Evolutionary conservation across 495 filamentous ascomycete species (phyloP), one percentile per base, ranked within the genome.

Genomic region (Podospora conica): DNA sequence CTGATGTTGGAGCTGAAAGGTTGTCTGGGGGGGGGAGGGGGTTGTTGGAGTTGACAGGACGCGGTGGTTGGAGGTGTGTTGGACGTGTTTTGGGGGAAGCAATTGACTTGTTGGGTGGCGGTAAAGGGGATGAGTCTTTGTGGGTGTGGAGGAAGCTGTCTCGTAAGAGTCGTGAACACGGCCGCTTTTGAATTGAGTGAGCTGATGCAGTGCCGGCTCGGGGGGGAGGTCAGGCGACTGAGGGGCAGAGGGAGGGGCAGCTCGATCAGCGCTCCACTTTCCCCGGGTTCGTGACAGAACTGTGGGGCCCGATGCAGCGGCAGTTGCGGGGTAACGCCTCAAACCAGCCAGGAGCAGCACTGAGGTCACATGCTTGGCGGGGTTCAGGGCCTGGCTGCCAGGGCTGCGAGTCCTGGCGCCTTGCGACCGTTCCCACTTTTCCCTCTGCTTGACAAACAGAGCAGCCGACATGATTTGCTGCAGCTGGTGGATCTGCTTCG

Each of bases 161-260:
- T 21, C 11, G 40, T 18, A 12, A 18, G 7, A n/a, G 40, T 6
- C 18, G 40, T 48, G 40, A 48, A 48, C 40, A 48, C 60, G 28
- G 22, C 40, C 20, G 59, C 62, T 55, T 57, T 68, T 65, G 59
- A 66, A 65, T 59, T 59, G 69, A 55, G 28, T 25, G 59, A 40
- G 54, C 63, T 40, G 62, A 73, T 60, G 54, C 63, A 29, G 28
- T 33, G 59, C 58, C 28, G 24, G 27, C 48, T 31, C 31, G 60
- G 55, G 65, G 23, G 33, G 33, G 15, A n/a, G 33, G 40, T 48
- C 40, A 48, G 40, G 40, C 40, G 40, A 48, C 40, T 48, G 64
- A 22, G 57, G 57, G 58, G 25, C 64, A 58, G 24, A 53, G 28
- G 53, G 20, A 55, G 54, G 22, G 22, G 33, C 55, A 57, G 24